Evolutionary conservation across 129 eudicot species (phyloP), one percentile per base, ranked within the genome.

Genomic region (Flaveria linearis): DNA sequence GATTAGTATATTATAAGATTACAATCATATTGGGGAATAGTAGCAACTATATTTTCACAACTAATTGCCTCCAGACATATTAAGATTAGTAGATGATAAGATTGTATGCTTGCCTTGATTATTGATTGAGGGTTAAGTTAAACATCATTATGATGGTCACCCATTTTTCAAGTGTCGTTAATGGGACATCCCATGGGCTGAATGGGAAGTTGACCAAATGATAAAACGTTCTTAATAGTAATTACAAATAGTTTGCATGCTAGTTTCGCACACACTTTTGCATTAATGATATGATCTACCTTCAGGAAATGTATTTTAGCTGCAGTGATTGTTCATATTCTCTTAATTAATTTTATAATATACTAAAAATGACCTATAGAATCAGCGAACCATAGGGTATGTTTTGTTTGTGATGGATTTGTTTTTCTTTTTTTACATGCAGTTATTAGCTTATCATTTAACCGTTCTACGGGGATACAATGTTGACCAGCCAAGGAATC

Each of bases 401-500:
- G 12, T 25, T 10, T 62, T 26, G 30, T 67, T n/a, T 67, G 51
- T 77, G 33, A 76, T 36, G 50, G 14, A 18, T 45, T 11, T 47
- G 56, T 28, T 11, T 33, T 49, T 68, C 18, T 84, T 49, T 20
- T 61, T 30, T 62, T 3, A 9, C 3, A 26, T 84, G 82, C 91
- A 91, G 97, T 78, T 91, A 67, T 78, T 91, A 85, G 97, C 97
- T 6, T 91, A 88, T 82, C 97, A 91, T 75, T 76, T 91, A 9
- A 91, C 97, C 3, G 97, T 91, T 6, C 71, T 86, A 41, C 83
- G 97, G 22, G 97, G 97, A 6, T 80, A 84, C 78, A 91, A 91
- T 69, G 97, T 91, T n/a, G 97, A 91, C 75, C 97, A 91, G 74
- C 97, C 97, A 49, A 87, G 97, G 55, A 91, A 91, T 78, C 88